Evolutionary conservation across 202 grass and related monocot species (phyloP).

Genomic region (Panicum virgatum): DNA sequence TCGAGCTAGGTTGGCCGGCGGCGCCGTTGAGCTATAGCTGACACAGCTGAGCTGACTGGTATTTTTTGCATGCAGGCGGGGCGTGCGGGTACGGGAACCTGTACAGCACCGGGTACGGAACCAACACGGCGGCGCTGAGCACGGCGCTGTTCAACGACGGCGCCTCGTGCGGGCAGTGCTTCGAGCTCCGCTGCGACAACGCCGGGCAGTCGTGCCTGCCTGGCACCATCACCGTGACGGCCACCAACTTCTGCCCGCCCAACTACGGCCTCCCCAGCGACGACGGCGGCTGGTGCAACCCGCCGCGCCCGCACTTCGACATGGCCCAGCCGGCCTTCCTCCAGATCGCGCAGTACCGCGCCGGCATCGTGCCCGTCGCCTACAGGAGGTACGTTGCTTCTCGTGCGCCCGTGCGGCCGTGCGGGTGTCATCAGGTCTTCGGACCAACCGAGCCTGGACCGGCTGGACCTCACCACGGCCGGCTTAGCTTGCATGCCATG

Average conservation of each 20-base stretch:
- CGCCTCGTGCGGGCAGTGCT: constrained; percentile 71
- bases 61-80: constrained; percentile 49
- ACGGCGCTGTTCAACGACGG: constrained; percentile 81
- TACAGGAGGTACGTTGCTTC: constrained; percentile 59
- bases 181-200: constrained; percentile 70
- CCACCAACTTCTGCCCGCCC: constrained; percentile 81
- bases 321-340: constrained; percentile 83
- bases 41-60: background rate
- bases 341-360: constrained; percentile 84
- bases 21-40: background rate
- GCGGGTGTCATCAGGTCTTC: constrained; percentile 1
- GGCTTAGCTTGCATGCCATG: background rate
- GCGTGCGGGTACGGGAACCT: constrained; percentile 84
- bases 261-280: constrained; percentile 75
- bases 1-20: background rate
- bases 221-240: constrained; percentile 69
- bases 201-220: constrained; percentile 50
- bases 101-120: constrained; percentile 81
- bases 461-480: too few species aligned
- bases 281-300: constrained; percentile 88
- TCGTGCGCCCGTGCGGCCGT: background rate
- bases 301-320: constrained; percentile 79
- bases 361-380: constrained; percentile 78
- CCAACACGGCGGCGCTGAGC: constrained; percentile 84
- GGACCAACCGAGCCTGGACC: background rate